These are phyloP conservation scores for Rosa chinensis DNA, from an alignment of 306 rosid species.

Conservation along the genomic window DNA sequence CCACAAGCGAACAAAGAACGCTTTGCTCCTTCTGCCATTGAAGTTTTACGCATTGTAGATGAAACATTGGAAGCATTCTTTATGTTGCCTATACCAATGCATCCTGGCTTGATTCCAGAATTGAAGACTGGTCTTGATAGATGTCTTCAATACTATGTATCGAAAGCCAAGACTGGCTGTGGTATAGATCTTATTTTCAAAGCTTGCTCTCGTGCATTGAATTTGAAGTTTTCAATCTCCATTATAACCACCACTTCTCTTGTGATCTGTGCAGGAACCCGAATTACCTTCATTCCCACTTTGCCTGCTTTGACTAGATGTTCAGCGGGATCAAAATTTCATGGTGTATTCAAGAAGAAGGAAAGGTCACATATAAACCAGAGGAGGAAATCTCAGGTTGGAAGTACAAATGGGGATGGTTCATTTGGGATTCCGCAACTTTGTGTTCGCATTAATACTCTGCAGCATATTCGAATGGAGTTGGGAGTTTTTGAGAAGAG, in stretches of 20 bases:
- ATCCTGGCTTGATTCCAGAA: conserved; percentile 64
- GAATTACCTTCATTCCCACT: conserved; percentile 57
- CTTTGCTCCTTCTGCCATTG: conserved; percentile 76
- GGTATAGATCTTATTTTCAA: conserved; percentile 46
- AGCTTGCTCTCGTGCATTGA: conserved; percentile 21
- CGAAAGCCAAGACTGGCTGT: conserved; percentile 75
- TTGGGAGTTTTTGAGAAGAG: conserved; percentile 70
- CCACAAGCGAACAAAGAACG: conserved; percentile 75
- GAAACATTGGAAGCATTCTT: conserved; percentile 91
- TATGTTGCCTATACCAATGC: conserved; percentile 74
- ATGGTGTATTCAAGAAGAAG: conserved; percentile 70
- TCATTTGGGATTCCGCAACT: conserved; percentile 64
- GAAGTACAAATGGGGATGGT: conserved; percentile 46
- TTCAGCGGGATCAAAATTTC: conserved; percentile 62
- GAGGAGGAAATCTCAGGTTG: conserved; percentile 61
- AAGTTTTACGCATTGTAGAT: conserved; percentile 73
- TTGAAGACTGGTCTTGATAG: conserved; percentile 76
- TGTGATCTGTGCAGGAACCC: conserved; percentile 58
- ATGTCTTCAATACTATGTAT: conserved; percentile 75
- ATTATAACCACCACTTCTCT: conserved; percentile 23
- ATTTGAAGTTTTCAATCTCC: conserved; percentile 18
- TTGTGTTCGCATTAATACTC: conserved; percentile 76
- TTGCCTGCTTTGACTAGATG: conserved; percentile 93
- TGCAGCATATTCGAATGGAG: conserved; percentile 79
- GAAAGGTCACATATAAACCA: conserved; percentile 57